A percentile compares a stretch with the other conserved stretches of the same genome.
Evolutionary conservation across 1,139 yeast genomes (phyloP).

Genomic region (Meyerozyma carpophila): DNA sequence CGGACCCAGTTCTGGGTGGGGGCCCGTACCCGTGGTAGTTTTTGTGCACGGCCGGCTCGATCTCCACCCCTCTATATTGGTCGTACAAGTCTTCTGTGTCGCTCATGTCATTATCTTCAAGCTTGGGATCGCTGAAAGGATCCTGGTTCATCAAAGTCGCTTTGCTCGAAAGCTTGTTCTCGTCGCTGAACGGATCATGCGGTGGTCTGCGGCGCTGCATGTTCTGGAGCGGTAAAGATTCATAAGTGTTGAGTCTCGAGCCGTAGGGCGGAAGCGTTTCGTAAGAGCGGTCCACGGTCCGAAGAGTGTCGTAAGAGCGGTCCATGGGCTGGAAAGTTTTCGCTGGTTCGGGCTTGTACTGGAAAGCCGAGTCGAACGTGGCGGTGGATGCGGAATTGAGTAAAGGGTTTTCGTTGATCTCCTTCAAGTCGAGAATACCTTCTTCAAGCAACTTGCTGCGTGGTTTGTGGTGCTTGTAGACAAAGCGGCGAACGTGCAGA

Average conservation of each 20-base stretch:
- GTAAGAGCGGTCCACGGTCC: background rate
- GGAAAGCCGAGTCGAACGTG: background rate
- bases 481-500: slow-evolving; percentile 47
- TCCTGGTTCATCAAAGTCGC: background rate
- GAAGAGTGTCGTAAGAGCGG: background rate
- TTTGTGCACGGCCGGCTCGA: background rate
- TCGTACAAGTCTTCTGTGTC: background rate
- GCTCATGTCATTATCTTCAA: background rate
- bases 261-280: background rate
- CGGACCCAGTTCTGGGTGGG: background rate
- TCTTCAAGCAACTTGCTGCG: slow-evolving; percentile 28
- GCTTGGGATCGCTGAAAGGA: background rate
- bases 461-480: slow-evolving; percentile 43
- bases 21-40: background rate
- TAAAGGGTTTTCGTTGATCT: slow-evolving; percentile 24
- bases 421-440: slow-evolving; percentile 24
- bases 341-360: background rate
- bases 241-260: background rate
- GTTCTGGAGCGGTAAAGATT: background rate
- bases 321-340: background rate
- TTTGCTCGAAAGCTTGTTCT: background rate
- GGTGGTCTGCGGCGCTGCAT: background rate
- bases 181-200: background rate
- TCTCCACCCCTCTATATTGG: background rate
- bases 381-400: slow-evolving; percentile 8